Percentiles rank a stretch among this genome's conserved stretches.
Evolutionary conservation across 495 filamentous ascomycete genomes (phyloP).

Genomic region (Podospora didyma): DNA sequence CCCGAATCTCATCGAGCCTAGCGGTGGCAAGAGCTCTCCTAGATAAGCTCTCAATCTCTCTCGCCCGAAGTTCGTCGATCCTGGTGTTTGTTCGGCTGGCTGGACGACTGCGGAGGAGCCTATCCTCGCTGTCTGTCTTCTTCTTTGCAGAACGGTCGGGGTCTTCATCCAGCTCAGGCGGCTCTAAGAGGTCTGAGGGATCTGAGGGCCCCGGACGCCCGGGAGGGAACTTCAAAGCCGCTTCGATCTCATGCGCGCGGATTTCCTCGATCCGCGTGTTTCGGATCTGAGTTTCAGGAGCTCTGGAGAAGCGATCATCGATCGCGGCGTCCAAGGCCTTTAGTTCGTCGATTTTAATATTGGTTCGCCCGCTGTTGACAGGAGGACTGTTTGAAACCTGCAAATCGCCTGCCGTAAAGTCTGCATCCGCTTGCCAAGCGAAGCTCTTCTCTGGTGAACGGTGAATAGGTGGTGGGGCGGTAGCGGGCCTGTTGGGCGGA

Average conservation of each 20-base stretch:
- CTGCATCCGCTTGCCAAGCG: constrained; percentile 55
- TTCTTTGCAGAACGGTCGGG: background rate
- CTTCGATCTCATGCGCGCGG: constrained; percentile 48
- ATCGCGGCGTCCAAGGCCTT: constrained; percentile 35
- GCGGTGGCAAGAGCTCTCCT: constrained; percentile 56
- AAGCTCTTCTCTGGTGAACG: constrained; percentile 42
- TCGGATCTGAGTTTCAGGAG: background rate
- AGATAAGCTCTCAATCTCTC: constrained; percentile 57
- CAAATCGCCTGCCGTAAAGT: constrained; percentile 61
- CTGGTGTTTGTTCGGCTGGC: constrained; percentile 29
- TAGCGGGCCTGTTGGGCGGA: constrained; percentile 32
- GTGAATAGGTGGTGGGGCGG: constrained; percentile 24
- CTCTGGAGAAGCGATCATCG: constrained; percentile 3
- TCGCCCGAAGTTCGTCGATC: constrained; percentile 53
- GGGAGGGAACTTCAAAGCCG: constrained; percentile 15
- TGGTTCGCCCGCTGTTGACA: constrained; percentile 37
- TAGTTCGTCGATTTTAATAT: constrained; percentile 40
- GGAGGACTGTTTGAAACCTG: constrained; percentile 60
- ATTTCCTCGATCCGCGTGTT: constrained; percentile 48
- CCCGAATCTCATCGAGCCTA: constrained; percentile 54
- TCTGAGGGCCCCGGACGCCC: background rate
- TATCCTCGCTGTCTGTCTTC: constrained; percentile 4
- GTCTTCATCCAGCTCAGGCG: background rate
- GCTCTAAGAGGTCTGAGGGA: background rate
- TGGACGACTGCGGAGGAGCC: constrained; percentile 6